These are phyloP conservation scores for Boletus sp. DNA, from an alignment of 1,284 basidiomycete species.

Conservation along the genomic window DNA sequence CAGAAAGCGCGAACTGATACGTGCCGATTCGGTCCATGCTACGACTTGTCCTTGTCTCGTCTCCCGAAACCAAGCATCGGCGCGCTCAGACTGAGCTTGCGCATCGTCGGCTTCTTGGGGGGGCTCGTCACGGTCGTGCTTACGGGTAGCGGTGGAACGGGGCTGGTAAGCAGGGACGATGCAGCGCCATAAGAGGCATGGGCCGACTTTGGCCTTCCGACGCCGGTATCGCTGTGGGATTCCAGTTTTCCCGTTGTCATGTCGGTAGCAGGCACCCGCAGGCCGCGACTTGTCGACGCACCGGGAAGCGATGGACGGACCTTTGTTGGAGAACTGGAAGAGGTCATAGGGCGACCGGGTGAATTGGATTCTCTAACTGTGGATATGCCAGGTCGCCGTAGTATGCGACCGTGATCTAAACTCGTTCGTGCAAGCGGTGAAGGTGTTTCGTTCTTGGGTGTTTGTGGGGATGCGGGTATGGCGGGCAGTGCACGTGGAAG, in stretches of 20 bases:
- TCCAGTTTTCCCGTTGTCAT: background rate
- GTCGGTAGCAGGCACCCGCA: conserved; percentile 7
- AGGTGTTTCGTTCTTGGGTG: conserved; percentile 17
- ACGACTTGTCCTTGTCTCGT: conserved; percentile 44
- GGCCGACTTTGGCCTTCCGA: conserved; percentile 35
- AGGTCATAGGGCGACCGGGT: conserved; percentile 32
- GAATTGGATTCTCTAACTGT: conserved; percentile 16
- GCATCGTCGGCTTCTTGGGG: conserved; percentile 49
- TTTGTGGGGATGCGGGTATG: conserved; percentile 37
- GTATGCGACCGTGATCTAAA: conserved; percentile 18
- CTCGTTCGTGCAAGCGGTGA: conserved; percentile 18
- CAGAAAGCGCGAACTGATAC: background rate
- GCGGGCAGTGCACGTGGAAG: conserved; percentile 26
- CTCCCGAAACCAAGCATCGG: conserved; percentile 64
- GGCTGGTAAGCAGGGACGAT: conserved; percentile 24
- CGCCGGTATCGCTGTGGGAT: background rate
- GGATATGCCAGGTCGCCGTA: conserved; percentile 15
- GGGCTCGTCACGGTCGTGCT: conserved; percentile 25
- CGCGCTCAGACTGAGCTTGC: conserved; percentile 71
- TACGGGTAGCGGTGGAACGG: conserved; percentile 25
- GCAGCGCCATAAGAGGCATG: conserved; percentile 25
- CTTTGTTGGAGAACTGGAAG: conserved; percentile 17
- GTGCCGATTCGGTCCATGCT: conserved; percentile 12
- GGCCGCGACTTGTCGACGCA: background rate
- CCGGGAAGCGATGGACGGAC: conserved; percentile 3